Evolutionary conservation across 1,139 yeast genomes (phyloP).

Genomic region (Geotrichum reessii): DNA sequence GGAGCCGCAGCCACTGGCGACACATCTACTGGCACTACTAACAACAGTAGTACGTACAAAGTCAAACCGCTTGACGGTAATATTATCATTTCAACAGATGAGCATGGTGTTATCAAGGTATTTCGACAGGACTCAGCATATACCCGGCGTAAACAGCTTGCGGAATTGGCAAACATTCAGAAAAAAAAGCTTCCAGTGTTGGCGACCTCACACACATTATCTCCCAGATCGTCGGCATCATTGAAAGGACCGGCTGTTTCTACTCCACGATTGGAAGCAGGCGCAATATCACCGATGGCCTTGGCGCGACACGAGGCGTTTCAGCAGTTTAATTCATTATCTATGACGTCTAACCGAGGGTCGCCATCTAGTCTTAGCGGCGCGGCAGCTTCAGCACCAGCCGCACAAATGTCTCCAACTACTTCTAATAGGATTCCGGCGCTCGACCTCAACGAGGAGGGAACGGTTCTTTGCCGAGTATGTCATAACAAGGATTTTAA

Average conservation of each 20-base stretch:
- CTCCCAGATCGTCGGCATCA: neutral
- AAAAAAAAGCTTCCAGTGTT: conserved; percentile 1
- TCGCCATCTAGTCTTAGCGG: neutral
- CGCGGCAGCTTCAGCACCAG: neutral
- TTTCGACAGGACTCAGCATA: conserved; percentile 72
- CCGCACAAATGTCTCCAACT: neutral
- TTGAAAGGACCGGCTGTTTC: neutral
- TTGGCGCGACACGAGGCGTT: neutral
- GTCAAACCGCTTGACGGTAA: conserved; percentile 31
- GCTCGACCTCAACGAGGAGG: neutral
- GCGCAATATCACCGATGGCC: neutral
- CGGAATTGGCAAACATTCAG: conserved; percentile 4
- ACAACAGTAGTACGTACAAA: neutral
- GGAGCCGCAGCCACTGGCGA: neutral
- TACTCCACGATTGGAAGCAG: neutral
- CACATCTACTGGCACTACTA: neutral
- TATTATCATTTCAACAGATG: conserved; percentile 72
- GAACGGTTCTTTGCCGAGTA: neutral
- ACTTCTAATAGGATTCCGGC: neutral
- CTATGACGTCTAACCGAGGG: neutral
- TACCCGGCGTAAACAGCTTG: conserved; percentile 24
- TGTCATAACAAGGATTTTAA: neutral
- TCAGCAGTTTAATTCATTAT: neutral
- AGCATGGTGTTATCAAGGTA: conserved; percentile 64
- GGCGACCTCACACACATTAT: neutral